phyloP scores from a whole-genome alignment of 495 filamentous ascomycete species.

The Aspergillus egyptiacus region DNA sequence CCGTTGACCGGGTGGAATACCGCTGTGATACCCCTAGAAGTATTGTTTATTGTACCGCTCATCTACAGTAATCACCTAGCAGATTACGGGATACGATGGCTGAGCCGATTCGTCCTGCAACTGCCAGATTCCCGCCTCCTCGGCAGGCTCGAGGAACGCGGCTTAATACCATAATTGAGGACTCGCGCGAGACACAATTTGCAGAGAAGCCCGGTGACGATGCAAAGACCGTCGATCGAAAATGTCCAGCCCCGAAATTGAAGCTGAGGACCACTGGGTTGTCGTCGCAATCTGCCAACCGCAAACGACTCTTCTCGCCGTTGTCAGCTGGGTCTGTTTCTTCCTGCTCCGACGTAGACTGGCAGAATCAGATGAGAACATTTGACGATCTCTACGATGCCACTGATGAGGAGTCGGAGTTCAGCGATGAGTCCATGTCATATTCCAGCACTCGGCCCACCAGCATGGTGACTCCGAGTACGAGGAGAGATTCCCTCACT shows the following conservation, averaged over 20 bases:
- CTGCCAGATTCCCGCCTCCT: conserved; percentile 50
- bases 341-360: conserved; percentile 42
- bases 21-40: conserved; percentile 36
- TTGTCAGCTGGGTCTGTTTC: conserved; percentile 34
- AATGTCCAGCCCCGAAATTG: conserved; percentile 24
- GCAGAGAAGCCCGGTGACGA: conserved; percentile 10
- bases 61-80: conserved; percentile 17
- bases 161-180: conserved; percentile 88
- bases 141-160: conserved; percentile 64
- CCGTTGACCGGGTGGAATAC: conserved; percentile 43
- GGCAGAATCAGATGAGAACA: conserved; percentile 42
- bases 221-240: not conserved
- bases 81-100: conserved; percentile 46
- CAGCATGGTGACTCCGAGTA: conserved; percentile 35
- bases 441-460: conserved; percentile 37
- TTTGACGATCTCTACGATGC: conserved; percentile 86
- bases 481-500: conserved; percentile 30
- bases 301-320: conserved; percentile 31
- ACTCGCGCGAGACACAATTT: conserved; percentile 39
- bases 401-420: conserved; percentile 62
- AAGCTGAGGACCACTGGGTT: conserved; percentile 36
- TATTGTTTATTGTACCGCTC: conserved; percentile 11
- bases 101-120: conserved; percentile 53
- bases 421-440: conserved; percentile 44
- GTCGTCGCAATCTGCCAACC: conserved; percentile 26